phyloP scores from a whole-genome alignment of 2,329 filamentous ascomycete species.

The Zalaria obscura region DNA sequence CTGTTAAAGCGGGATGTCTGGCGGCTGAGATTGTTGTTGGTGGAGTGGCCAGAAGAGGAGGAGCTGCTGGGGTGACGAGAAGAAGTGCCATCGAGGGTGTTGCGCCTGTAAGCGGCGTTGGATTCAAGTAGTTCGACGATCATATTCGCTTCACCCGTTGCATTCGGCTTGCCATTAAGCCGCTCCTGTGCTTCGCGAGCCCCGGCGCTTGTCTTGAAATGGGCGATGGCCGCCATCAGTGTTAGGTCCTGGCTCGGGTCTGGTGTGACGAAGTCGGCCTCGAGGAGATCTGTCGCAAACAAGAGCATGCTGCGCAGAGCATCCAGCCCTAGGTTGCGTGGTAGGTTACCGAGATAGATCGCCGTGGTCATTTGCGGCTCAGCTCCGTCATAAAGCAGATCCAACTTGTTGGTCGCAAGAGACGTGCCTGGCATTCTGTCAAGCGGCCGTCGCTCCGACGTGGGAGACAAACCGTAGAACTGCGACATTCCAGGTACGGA shows the following conservation, averaged over 20 bases:
- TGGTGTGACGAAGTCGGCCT: slow-evolving; percentile 41
- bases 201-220: slow-evolving; percentile 41
- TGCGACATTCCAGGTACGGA: slow-evolving; percentile 14
- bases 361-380: slow-evolving; percentile 11
- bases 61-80: slow-evolving; percentile 29
- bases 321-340: slow-evolving; percentile 43
- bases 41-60: slow-evolving; percentile 26
- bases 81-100: slow-evolving; percentile 37
- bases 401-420: slow-evolving; percentile 11
- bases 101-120: slow-evolving; percentile 26
- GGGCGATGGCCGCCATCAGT: slow-evolving; percentile 43
- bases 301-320: slow-evolving; percentile 47
- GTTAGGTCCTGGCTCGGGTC: slow-evolving; percentile 42
- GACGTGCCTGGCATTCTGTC: slow-evolving; percentile 19
- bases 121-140: slow-evolving; percentile 39
- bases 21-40: slow-evolving; percentile 29
- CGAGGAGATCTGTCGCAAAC: slow-evolving; percentile 49
- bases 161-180: slow-evolving; percentile 48
- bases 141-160: slow-evolving; percentile 45
- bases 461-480: slow-evolving; percentile 24
- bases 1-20: slow-evolving; percentile 48
- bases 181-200: slow-evolving; percentile 46
- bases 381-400: slow-evolving; percentile 8
- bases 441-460: slow-evolving; percentile 24
- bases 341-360: slow-evolving; percentile 46